phyloP scores from a whole-genome alignment of 768 basidiomycete species.

The Tephrocybe sp. region DNA sequence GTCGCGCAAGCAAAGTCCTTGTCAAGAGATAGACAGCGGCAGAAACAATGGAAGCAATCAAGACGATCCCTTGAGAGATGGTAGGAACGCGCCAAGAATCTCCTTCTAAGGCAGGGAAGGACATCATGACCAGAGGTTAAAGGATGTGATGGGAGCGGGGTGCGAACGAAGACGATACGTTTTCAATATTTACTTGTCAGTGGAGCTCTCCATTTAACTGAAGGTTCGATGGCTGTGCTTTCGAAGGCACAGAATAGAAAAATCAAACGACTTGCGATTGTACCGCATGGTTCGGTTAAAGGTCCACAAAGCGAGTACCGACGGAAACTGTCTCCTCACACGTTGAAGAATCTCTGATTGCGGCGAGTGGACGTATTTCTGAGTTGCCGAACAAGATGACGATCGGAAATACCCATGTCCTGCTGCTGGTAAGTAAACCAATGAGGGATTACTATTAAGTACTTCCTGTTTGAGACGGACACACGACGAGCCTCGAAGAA shows the following conservation, averaged over 20 bases:
- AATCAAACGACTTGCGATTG: background rate
- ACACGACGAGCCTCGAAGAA: background rate
- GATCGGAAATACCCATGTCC: constrained; percentile 8
- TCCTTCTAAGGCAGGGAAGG: constrained; percentile 4
- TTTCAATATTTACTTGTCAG: background rate
- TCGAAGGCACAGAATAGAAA: constrained; percentile 1
- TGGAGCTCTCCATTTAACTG: constrained; percentile 8
- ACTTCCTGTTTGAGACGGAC: constrained; percentile 13
- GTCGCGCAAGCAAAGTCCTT: constrained; percentile 6
- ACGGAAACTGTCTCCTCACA: constrained; percentile 10
- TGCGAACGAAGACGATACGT: background rate
- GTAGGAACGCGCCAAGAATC: constrained; percentile 13
- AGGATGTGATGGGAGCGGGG: constrained; percentile 5
- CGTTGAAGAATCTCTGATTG: constrained; percentile 9
- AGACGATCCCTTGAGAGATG: constrained; percentile 16
- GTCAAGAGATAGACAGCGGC: constrained; percentile 20
- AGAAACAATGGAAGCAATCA: constrained; percentile 23
- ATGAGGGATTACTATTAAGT: background rate
- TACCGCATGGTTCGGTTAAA: constrained; percentile 10
- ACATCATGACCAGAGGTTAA: constrained; percentile 11
- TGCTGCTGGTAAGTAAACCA: background rate
- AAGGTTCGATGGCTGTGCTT: constrained; percentile 5
- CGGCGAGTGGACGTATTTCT: background rate
- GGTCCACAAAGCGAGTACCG: background rate
- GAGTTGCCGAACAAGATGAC: constrained; percentile 8